A percentile compares a stretch with the other conserved stretches of the same genome.
Evolutionary conservation across 169 alveolate genomes (phyloP).

Genomic region (Cryptosporidium felis): DNA sequence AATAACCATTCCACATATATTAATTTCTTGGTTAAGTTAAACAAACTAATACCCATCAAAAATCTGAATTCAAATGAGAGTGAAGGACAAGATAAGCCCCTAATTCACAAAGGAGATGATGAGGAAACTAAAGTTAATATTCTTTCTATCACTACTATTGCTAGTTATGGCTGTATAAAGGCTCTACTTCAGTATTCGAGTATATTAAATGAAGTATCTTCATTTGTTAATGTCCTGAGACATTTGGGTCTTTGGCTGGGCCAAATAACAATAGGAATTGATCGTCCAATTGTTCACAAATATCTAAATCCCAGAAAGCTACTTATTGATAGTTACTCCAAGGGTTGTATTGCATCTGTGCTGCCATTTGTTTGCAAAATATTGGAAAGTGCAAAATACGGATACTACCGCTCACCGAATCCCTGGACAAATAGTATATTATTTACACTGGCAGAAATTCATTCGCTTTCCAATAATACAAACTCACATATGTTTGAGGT

Average conservation of each 20-base stretch:
- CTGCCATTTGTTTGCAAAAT: constrained; percentile 88
- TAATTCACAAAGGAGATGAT: constrained; percentile 74
- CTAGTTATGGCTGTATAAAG: constrained; percentile 86
- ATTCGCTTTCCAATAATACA: constrained; percentile 80
- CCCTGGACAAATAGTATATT: constrained; percentile 92
- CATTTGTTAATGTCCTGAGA: constrained; percentile 87
- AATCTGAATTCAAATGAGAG: neutral
- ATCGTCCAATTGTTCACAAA: constrained; percentile 86
- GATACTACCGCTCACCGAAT: constrained; percentile 90
- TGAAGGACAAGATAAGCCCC: neutral
- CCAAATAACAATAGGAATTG: constrained; percentile 84
- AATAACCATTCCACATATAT: constrained; percentile 88
- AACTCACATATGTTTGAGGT: constrained; percentile 86
- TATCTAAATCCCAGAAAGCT: constrained; percentile 86
- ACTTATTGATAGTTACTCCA: constrained; percentile 81
- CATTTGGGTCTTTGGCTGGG: constrained; percentile 92
- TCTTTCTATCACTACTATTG: constrained; percentile 37
- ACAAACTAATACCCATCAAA: constrained; percentile 75
- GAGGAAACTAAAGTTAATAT: constrained; percentile 73
- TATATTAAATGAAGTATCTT: constrained; percentile 82
- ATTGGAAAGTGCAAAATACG: constrained; percentile 79
- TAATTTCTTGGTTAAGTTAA: constrained; percentile 82
- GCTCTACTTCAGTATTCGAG: constrained; percentile 81
- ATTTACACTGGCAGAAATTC: constrained; percentile 86
- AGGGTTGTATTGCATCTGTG: constrained; percentile 82